A percentile compares a stretch with the other conserved stretches of the same genome.
These are phyloP conservation scores for Torulaspora maleeae DNA, from an alignment of 805 yeast species.

Conservation along the genomic window DNA sequence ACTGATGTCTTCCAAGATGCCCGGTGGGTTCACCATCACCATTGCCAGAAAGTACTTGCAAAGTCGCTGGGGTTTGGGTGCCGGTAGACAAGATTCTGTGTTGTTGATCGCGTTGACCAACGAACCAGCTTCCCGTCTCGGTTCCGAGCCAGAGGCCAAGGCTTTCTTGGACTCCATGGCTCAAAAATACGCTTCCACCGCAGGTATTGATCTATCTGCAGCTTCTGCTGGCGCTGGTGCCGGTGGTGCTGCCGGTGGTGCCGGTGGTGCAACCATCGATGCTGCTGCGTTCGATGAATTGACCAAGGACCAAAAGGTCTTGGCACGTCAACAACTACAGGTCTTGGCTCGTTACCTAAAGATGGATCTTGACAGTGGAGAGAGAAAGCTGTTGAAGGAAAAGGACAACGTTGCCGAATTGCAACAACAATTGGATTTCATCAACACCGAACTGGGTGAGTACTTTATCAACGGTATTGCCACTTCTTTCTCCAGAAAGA, in stretches of 20 bases:
- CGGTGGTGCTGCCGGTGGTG: conserved; percentile 50
- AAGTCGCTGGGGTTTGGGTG: conserved; percentile 85
- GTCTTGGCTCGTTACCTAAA: conserved; percentile 92
- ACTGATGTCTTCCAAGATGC: conserved; percentile 95
- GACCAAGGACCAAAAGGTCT: conserved; percentile 45
- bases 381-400: conserved; percentile 68
- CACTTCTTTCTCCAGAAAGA: conserved; percentile 84
- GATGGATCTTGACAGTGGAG: conserved; percentile 86
- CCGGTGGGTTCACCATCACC: conserved; percentile 96
- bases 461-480: conserved; percentile 86
- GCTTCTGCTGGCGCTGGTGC: conserved; percentile 53
- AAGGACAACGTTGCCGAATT: conserved; percentile 78
- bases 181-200: conserved; percentile 76
- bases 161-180: conserved; percentile 77
- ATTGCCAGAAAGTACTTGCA: conserved; percentile 88
- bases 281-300: conserved; percentile 86
- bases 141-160: conserved; percentile 84
- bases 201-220: conserved; percentile 71
- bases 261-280: conserved; percentile 86
- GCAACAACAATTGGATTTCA: conserved; percentile 86
- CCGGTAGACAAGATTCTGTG: conserved; percentile 92
- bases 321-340: conserved; percentile 63
- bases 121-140: conserved; percentile 90
- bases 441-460: conserved; percentile 74
- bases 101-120: conserved; percentile 75